Evolutionary conservation across 345 rosid species (phyloP), one percentile per base, ranked within the genome.

Genomic region (Aquilaria yunnanensis): DNA sequence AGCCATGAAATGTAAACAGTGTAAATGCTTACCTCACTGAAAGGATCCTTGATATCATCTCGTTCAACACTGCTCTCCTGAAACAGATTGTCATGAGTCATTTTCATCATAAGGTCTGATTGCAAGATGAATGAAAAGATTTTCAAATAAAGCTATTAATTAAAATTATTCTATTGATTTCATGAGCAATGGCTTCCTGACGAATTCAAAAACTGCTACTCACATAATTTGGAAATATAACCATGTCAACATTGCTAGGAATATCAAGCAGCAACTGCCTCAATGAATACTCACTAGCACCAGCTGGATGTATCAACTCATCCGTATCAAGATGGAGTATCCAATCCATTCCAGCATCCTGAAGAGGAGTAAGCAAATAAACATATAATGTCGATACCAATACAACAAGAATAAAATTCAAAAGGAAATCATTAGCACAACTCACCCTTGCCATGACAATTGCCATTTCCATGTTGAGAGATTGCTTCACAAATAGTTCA

Each of bases 381-480:
- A 51, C 54, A 14, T 56, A 57, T 54, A 46, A 69, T 58, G 32
- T 47, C 30, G 7, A 47, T 16, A 56, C 50, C 52, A 51, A 58
- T 70, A 67, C 63, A 69, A 49, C 30, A 47, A 69, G 60, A 49
- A 63, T 47, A 31, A 14, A 69, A 41, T 58, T n/a, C 59, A 43
- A 50, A 66, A 47, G 14, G 56, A 13, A 60, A 56, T 59, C 10
- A 54, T 46, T 41, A 57, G 45, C 30, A 69, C n/a, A 45, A 31
- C 89, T 63, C 91, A 94, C 99, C 96, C 97, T 90, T 69, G 96
- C 99, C 99, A 86, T 88, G 79, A 85, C 85, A 72, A 94, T 88
- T 54, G 97, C 99, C 97, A 90, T 94, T 83, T 94, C 99, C 99
- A 94, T 94, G 73, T 94, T 86, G 79, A 94, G 97, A 63, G 97